A percentile compares a stretch with the other conserved stretches of the same genome.
These are phyloP conservation scores for Fusarium neocosmosporiellum DNA, from an alignment of 2,329 filamentous ascomycete genomes.

Conservation along the genomic window DNA sequence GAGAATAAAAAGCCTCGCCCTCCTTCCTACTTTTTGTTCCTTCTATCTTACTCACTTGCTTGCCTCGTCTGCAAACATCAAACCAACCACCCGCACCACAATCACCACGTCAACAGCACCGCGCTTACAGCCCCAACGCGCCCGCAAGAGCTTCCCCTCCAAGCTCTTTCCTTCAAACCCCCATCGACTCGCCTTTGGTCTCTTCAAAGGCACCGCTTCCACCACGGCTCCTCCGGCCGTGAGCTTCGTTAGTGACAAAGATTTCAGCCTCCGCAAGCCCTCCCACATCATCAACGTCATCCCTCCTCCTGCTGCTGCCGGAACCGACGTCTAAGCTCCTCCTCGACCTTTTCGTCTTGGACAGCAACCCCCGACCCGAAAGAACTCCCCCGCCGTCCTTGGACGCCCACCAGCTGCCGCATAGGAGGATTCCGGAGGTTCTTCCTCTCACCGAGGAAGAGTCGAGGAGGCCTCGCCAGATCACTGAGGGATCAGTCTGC, in stretches of 20 bases:
- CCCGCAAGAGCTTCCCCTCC: neutral
- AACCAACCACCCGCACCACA: neutral
- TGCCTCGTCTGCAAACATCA: neutral
- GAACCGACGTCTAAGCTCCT: slow-evolving; percentile 58
- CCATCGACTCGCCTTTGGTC: slow-evolving; percentile 70
- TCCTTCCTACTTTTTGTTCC: neutral
- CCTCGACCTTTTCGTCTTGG: slow-evolving; percentile 63
- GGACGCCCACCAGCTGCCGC: slow-evolving; percentile 91
- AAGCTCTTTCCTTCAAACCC: neutral
- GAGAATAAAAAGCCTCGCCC: slow-evolving; percentile 31
- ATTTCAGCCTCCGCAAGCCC: slow-evolving; percentile 74
- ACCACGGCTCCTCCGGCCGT: slow-evolving; percentile 74
- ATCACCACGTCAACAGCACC: neutral
- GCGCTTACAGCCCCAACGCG: neutral
- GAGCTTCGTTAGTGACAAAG: slow-evolving; percentile 72
- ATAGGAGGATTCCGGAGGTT: slow-evolving; percentile 98
- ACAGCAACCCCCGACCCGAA: slow-evolving; percentile 57
- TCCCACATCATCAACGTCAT: slow-evolving; percentile 75
- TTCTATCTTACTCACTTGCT: neutral
- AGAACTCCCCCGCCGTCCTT: slow-evolving; percentile 65
- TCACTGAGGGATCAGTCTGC: slow-evolving; percentile 88
- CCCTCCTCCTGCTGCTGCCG: slow-evolving; percentile 67
- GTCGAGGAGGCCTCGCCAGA: slow-evolving; percentile 98
- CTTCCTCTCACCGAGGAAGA: slow-evolving; percentile 99
- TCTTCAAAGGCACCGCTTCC: slow-evolving; percentile 69